Evolutionary conservation across 768 basidiomycete genomes (phyloP).

Genomic region (Tulasnella sp.): DNA sequence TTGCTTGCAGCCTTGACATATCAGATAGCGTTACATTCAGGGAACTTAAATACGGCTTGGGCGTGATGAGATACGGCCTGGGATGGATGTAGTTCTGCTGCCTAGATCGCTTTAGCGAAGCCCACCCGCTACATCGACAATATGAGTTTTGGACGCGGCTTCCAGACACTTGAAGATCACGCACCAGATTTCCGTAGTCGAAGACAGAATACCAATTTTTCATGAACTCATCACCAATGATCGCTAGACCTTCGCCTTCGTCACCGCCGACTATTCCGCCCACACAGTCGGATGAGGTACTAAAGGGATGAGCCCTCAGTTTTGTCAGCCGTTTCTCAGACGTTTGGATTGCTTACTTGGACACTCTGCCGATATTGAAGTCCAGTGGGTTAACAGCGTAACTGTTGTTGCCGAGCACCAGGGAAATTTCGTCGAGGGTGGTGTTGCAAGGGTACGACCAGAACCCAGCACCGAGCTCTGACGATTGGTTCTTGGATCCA

Average conservation of each 20-base stretch:
- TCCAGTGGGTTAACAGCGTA: neutral
- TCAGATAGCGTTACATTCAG: too few species aligned
- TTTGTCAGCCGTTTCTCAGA: neutral
- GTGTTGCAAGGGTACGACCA: neutral
- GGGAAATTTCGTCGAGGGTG: neutral
- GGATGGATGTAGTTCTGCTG: too few species aligned
- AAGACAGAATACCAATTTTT: conserved; percentile 12
- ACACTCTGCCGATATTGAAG: conserved; percentile 3
- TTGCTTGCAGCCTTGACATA: too few species aligned
- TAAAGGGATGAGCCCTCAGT: neutral
- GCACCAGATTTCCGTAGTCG: neutral
- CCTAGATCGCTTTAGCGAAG: neutral
- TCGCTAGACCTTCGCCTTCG: neutral
- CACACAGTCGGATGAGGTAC: neutral
- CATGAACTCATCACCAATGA: conserved; percentile 11
- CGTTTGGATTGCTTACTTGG: neutral
- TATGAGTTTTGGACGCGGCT: too few species aligned
- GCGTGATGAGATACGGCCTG: too few species aligned
- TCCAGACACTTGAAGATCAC: too few species aligned
- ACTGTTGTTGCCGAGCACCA: neutral
- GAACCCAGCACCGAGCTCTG: neutral
- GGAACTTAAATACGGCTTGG: too few species aligned
- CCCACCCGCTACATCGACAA: neutral
- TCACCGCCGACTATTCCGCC: conserved; percentile 1
- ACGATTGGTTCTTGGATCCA: neutral